Evolutionary conservation across 1,139 yeast species (phyloP).

Genomic region (Saccharomyces hybrid): DNA sequence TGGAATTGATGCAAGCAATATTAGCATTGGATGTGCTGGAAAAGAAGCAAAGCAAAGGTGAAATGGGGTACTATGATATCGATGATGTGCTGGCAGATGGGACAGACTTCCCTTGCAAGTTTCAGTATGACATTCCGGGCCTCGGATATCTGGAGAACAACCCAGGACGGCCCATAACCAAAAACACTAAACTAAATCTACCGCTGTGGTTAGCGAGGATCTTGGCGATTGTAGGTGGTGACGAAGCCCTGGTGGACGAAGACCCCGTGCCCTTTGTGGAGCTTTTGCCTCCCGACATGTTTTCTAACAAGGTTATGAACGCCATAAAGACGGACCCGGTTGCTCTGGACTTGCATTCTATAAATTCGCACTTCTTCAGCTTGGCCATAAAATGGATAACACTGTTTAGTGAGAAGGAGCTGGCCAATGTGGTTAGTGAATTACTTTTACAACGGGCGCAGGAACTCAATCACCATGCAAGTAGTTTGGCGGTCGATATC

Average conservation of each 20-base stretch:
- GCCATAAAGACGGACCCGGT: conserved; percentile 74
- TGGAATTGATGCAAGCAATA: neutral
- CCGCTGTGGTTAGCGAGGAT: conserved; percentile 89
- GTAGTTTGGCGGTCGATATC: conserved; percentile 21
- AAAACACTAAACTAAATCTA: conserved; percentile 64
- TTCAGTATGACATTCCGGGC: conserved; percentile 74
- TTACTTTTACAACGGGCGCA: conserved; percentile 59
- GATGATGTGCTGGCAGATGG: conserved; percentile 79
- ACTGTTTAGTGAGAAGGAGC: conserved; percentile 56
- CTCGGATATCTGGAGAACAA: conserved; percentile 83
- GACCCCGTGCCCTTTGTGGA: conserved; percentile 55
- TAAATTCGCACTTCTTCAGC: conserved; percentile 58
- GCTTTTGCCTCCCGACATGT: conserved; percentile 60
- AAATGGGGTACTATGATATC: conserved; percentile 62
- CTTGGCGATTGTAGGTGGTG: conserved; percentile 49
- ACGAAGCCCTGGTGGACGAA: conserved; percentile 24
- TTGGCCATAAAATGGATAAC: conserved; percentile 69
- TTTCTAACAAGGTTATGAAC: conserved; percentile 57
- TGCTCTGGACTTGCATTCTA: conserved; percentile 59
- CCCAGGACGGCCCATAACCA: conserved; percentile 49
- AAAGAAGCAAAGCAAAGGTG: too few species aligned
- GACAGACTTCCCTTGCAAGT: conserved; percentile 68
- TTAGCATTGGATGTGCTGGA: neutral
- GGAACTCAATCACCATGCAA: conserved; percentile 64
- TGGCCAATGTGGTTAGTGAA: conserved; percentile 45